phyloP scores from a whole-genome alignment of 495 filamentous ascomycete species.

The Aspergillus funiculosus region DNA sequence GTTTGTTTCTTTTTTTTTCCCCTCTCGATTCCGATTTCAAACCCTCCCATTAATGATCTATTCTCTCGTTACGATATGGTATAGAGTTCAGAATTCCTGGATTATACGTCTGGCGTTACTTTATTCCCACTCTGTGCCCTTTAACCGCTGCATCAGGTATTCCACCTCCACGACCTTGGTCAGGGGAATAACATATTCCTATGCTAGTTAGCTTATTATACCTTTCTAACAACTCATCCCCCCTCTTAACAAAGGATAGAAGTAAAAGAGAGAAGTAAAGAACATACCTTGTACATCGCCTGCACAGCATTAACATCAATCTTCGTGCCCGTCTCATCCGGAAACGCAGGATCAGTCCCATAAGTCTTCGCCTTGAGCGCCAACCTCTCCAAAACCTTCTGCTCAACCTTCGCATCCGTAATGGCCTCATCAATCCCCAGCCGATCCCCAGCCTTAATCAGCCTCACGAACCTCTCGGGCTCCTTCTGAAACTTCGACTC shows the following conservation, averaged over 20 bases:
- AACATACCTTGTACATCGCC: slow-evolving; percentile 75
- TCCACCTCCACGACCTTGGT: slow-evolving; percentile 98
- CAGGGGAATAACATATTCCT: slow-evolving; percentile 89
- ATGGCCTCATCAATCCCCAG: slow-evolving; percentile 82
- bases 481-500: slow-evolving; percentile 95
- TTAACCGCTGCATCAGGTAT: slow-evolving; percentile 90
- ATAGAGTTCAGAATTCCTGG: neutral
- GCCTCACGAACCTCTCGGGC: slow-evolving; percentile 64
- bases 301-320: slow-evolving; percentile 92
- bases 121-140: slow-evolving; percentile 58
- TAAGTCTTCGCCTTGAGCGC: slow-evolving; percentile 91
- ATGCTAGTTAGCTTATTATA: slow-evolving; percentile 20
- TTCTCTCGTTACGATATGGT: slow-evolving; percentile 15
- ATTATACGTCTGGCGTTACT: no score
- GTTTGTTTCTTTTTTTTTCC: slow-evolving; percentile 14
- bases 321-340: slow-evolving; percentile 55
- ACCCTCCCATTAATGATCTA: neutral
- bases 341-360: slow-evolving; percentile 78
- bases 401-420: slow-evolving; percentile 82
- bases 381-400: slow-evolving; percentile 83
- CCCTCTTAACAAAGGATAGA: neutral
- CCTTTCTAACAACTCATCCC: neutral
- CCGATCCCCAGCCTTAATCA: slow-evolving; percentile 77
- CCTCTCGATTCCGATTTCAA: neutral
- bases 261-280: neutral